A percentile compares a stretch with the other conserved stretches of the same genome.
These are phyloP conservation scores for Russula vinacea DNA, from an alignment of 768 basidiomycete species.

Conservation along the genomic window DNA sequence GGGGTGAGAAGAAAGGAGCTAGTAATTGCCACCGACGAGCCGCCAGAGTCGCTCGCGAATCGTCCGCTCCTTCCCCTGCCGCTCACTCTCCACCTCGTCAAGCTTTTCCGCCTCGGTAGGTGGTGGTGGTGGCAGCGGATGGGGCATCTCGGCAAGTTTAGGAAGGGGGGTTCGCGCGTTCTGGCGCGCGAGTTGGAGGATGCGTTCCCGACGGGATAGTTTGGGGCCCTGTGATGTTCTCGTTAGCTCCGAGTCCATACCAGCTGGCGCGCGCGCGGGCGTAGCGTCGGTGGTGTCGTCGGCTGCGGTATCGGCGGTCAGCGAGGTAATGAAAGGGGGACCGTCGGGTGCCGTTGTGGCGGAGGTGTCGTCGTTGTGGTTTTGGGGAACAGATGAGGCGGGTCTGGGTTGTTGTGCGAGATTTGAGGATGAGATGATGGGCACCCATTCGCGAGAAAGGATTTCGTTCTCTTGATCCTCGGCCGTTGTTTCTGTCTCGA, in stretches of 20 bases:
- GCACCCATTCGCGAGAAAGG: constrained; percentile 10
- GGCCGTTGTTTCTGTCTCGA: not conserved
- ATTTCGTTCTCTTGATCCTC: not conserved
- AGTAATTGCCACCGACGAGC: constrained; percentile 25
- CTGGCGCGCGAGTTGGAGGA: constrained; percentile 25
- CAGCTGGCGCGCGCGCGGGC: not conserved
- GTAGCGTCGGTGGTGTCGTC: not conserved
- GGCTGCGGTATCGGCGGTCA: not conserved
- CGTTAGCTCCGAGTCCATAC: not conserved
- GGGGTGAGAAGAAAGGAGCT: not conserved
- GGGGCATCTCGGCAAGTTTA: not conserved
- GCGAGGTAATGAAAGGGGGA: not conserved
- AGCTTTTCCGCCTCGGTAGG: not conserved
- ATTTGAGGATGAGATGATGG: constrained; percentile 1
- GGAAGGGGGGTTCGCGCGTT: constrained; percentile 27
- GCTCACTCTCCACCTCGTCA: constrained; percentile 13
- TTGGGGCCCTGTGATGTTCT: not conserved
- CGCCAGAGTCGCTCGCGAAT: constrained; percentile 28
- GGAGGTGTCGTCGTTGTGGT: not conserved
- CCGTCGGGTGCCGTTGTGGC: not conserved
- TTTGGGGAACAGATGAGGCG: not conserved
- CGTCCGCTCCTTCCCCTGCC: constrained; percentile 22
- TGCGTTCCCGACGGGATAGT: constrained; percentile 26
- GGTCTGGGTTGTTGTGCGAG: not conserved
- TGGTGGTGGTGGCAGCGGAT: not conserved